Base-by-base conservation (phyloP, 2,329 filamentous ascomycete genomes). In the Paecilomyces sp. region DNA sequence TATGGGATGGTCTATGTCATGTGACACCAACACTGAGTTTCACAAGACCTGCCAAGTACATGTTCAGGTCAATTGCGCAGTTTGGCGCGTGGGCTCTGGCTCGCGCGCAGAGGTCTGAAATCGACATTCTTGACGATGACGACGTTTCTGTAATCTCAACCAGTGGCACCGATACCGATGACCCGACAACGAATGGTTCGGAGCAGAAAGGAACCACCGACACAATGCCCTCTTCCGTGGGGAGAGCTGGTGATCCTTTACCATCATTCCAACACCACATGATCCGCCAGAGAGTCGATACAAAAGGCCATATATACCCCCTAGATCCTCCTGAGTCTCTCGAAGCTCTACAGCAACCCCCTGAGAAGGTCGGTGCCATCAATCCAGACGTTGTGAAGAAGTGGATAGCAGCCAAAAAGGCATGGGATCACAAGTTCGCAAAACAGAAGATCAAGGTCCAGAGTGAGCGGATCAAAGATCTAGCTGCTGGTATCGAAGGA, bases 1-100 rank as follows among this genome's bases (percentile, higher is more conserved):
- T 97, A 1, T 97, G 93, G 92, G 93, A 97, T 60, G 90, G 96
- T 67, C 79, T 97, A 2, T 97, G 94, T 68, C 93, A 97, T 70
- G 92, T 96, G 5, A 88, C 89, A 0, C 91, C 93, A 0, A 97
- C 92, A 0, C 81, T 97, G n/a, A 96, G 91, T 67, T 97, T 96
- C 72, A 97, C 93, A 0, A 84, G 88, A n/a, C 94, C 94, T 0
- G 94, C 93, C 54, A 97, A 97, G 73, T 90, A 89, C 76, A 97
- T 97, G 92, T 97, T 91, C 72, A 85, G 93, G 55, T 90, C 91
- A 1, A 86, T 97, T 57, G 90, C 94, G 0, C 93, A 97, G 66
- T 97, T 99, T 69, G 89, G 92, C 1, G 91, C 92, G 0, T 97
- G 92, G 92, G 89, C 89, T 0, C 81, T 97, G 24, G 91, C 92